phyloP scores from a whole-genome alignment of 257 asterid genomes.

The Plantago elongata region DNA sequence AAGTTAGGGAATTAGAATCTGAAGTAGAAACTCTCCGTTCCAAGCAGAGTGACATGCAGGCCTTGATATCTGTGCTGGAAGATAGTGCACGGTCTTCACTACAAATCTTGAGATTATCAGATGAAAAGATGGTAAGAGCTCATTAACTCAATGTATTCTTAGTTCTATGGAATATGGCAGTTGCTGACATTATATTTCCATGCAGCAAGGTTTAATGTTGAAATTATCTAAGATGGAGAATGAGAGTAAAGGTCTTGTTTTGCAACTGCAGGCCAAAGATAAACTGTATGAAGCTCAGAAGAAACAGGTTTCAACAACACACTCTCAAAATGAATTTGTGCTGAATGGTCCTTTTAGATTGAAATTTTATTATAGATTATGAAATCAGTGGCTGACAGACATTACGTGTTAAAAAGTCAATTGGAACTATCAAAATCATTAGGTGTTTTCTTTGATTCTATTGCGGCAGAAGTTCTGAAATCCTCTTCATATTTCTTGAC shows the following conservation, averaged over 20 bases:
- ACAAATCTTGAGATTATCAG: slow-evolving; percentile 58
- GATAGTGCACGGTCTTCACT: slow-evolving; percentile 41
- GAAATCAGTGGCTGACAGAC: slow-evolving; percentile 56
- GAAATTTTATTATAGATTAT: slow-evolving; percentile 44
- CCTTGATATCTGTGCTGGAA: slow-evolving; percentile 50
- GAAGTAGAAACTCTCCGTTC: slow-evolving; percentile 55
- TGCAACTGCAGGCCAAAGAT: slow-evolving; percentile 51
- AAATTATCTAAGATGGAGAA: slow-evolving; percentile 57
- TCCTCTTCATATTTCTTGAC: slow-evolving; percentile 14
- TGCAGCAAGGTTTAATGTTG: slow-evolving; percentile 71
- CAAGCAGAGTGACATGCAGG: slow-evolving; percentile 57
- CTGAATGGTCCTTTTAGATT: slow-evolving; percentile 18
- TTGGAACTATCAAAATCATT: slow-evolving; percentile 82
- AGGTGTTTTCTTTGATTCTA: slow-evolving; percentile 39
- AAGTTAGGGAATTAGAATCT: slow-evolving; percentile 56
- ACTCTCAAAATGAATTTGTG: slow-evolving; percentile 13
- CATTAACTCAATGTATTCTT: slow-evolving; percentile 24
- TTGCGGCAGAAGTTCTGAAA: background rate
- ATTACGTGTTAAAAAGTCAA: slow-evolving; percentile 78
- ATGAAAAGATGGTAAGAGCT: slow-evolving; percentile 57
- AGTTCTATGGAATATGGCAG: slow-evolving; percentile 13
- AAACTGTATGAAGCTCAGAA: slow-evolving; percentile 63
- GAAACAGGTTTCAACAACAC: slow-evolving; percentile 47
- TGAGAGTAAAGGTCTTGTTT: slow-evolving; percentile 42
- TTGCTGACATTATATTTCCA: slow-evolving; percentile 20